phyloP scores from a whole-genome alignment of 192 early-diverging fungal genomes.

The Coemansia interrupta region DNA sequence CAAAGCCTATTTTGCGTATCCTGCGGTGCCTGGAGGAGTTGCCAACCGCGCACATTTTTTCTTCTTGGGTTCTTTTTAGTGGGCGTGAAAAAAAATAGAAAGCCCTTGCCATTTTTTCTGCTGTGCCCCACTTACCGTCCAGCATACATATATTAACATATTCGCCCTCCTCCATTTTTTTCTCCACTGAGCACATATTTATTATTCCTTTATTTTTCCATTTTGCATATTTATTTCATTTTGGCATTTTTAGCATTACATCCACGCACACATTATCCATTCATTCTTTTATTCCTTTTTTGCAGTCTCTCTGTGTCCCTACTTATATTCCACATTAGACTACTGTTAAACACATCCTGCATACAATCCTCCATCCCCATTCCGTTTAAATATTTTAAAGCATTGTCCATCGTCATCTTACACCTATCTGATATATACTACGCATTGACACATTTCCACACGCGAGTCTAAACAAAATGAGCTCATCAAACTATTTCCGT shows the following conservation, averaged over 20 bases:
- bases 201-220: background rate
- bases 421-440: background rate
- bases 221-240: background rate
- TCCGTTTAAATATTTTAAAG: background rate
- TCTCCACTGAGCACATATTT: background rate
- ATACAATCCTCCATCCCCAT: background rate
- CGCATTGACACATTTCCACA: background rate
- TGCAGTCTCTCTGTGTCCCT: background rate
- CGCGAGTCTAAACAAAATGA: background rate
- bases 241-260: slow-evolving; percentile 4
- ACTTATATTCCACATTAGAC: no score
- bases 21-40: slow-evolving; percentile 3
- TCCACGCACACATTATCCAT: background rate
- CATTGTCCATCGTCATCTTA: background rate
- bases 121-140: background rate
- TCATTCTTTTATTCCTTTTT: background rate
- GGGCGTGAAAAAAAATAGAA: no score
- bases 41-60: background rate
- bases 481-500: slow-evolving; percentile 9
- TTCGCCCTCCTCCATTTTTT: background rate
- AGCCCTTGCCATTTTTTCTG: background rate
- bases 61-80: background rate
- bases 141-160: background rate
- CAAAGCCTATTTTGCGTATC: slow-evolving; percentile 1
- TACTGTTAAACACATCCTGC: background rate